Conservation (phyloP, 2,329 filamentous ascomycete genomes). For the Stachybotrys elegans region DNA sequence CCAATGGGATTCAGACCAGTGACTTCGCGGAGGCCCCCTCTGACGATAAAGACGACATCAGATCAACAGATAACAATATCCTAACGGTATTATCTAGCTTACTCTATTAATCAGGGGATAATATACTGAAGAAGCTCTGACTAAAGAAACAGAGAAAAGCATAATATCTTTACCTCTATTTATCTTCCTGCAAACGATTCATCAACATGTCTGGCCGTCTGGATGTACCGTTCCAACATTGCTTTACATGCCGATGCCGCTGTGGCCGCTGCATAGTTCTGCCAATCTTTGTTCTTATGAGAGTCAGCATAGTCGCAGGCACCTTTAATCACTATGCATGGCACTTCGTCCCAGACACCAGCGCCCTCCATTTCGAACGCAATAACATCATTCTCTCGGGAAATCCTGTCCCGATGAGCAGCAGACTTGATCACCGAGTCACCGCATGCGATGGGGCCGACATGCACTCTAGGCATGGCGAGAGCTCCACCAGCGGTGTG, state of each 20-base stretch:
- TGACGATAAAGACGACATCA: too few relatives aligned
- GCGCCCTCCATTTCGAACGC: constrained; percentile 26
- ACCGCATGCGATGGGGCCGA: constrained; percentile 32
- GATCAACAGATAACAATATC: too few relatives aligned
- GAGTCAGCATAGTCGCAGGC: constrained; percentile 32
- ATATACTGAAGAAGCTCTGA: too few relatives aligned
- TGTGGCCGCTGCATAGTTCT: constrained; percentile 26
- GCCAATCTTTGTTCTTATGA: constrained; percentile 30
- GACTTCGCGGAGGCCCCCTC: too few relatives aligned
- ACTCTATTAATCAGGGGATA: too few relatives aligned
- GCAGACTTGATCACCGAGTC: constrained; percentile 34
- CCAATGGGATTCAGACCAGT: too few relatives aligned
- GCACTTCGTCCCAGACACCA: constrained; percentile 19
- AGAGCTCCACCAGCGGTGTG: constrained; percentile 9
- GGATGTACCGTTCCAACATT: background rate
- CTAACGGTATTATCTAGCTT: too few relatives aligned
- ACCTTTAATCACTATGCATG: constrained; percentile 27
- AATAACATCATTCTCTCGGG: constrained; percentile 13
- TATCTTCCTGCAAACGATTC: too few relatives aligned
- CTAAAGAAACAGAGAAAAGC: too few relatives aligned
- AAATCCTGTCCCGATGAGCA: constrained; percentile 24
- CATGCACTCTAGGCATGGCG: constrained; percentile 20
- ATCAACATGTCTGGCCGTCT: background rate
- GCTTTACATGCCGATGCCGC: constrained; percentile 16
- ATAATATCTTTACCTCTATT: too few relatives aligned